phyloP scores from a whole-genome alignment of 1,139 yeast genomes.

The Saccharomyces hybrid region DNA sequence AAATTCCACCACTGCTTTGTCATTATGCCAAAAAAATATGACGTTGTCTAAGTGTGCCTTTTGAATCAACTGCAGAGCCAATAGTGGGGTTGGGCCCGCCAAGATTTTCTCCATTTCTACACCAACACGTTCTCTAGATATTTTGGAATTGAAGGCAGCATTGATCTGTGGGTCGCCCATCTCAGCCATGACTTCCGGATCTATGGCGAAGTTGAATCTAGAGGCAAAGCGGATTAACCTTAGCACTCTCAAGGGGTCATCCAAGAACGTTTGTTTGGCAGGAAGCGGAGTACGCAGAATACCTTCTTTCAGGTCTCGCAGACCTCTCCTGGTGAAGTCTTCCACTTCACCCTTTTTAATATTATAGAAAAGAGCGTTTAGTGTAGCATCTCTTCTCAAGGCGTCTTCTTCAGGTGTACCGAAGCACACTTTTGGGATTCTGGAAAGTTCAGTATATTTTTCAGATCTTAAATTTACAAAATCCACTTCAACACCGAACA shows the following conservation, averaged over 20 bases:
- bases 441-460: slow-evolving; percentile 68
- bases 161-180: slow-evolving; percentile 59
- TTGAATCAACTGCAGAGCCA: slow-evolving; percentile 56
- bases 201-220: slow-evolving; percentile 63
- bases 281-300: slow-evolving; percentile 79
- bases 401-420: slow-evolving; percentile 96
- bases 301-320: slow-evolving; percentile 62
- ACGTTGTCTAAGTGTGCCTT: slow-evolving; percentile 47
- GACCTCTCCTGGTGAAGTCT: slow-evolving; percentile 73
- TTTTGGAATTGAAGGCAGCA: slow-evolving; percentile 56
- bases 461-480: slow-evolving; percentile 88
- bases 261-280: slow-evolving; percentile 77
- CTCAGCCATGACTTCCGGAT: slow-evolving; percentile 49
- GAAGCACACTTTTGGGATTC: slow-evolving; percentile 67
- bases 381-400: slow-evolving; percentile 84
- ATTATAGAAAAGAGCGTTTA: slow-evolving; percentile 85
- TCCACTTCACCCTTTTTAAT: slow-evolving; percentile 61
- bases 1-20: slow-evolving; percentile 15
- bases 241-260: slow-evolving; percentile 86
- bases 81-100: slow-evolving; percentile 49
- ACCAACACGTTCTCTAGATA: slow-evolving; percentile 90
- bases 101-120: slow-evolving; percentile 77
- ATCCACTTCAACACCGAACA: slow-evolving; percentile 77
- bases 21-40: slow-evolving; percentile 41
- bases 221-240: slow-evolving; percentile 82